Evolutionary conservation across 805 yeast genomes (phyloP), one percentile per base, ranked within the genome.

Genomic region (Blastobotrys terrestris): DNA sequence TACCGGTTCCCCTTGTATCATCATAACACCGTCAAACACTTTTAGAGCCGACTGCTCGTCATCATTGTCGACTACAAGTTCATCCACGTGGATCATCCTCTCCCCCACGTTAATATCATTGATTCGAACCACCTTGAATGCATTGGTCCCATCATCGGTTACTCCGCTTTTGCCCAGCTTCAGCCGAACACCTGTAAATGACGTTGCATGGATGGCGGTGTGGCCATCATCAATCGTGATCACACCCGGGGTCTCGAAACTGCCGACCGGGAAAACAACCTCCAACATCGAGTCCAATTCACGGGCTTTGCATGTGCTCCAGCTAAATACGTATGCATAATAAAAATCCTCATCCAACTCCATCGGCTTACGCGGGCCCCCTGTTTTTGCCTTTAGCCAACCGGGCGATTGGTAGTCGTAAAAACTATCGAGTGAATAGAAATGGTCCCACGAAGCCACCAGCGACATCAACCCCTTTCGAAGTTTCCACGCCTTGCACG

Each of bases 391-490:
- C 11, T 3, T 8, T 20, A 55, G 41, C 60, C 60, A 59, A 43
- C 18, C 50, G 8, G 61, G 64, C 22, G 44, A 50, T 45, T 54
- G 54, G 48, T 31, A 58, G 48, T 60, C 54, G 39, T 56, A 52
- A 2, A 56, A 18, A 1, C 58, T 52, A 47, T 67, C 66, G 13
- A 66, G 50, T 20, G 55, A 55, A 49, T 66, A 64, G 48, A 68
- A 68, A 41, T 55, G 51, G 8, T 55, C 53, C 71, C 71, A 68
- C 11, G 72, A 68, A 3, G 64, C 63, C 4, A 68, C 54, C 4
- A 52, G n/a, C 11, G 70, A 63, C 43, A 70, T 78, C 14, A 18
- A 20, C 20, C 20, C 41, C 40, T 35, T 40, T 3, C 31, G 22
- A n/a, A 18, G 11, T 26, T 39, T 46, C 53, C 53, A 51, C 31